phyloP scores from a whole-genome alignment of 2,329 filamentous ascomycete species.

The Aspergillus sp. region DNA sequence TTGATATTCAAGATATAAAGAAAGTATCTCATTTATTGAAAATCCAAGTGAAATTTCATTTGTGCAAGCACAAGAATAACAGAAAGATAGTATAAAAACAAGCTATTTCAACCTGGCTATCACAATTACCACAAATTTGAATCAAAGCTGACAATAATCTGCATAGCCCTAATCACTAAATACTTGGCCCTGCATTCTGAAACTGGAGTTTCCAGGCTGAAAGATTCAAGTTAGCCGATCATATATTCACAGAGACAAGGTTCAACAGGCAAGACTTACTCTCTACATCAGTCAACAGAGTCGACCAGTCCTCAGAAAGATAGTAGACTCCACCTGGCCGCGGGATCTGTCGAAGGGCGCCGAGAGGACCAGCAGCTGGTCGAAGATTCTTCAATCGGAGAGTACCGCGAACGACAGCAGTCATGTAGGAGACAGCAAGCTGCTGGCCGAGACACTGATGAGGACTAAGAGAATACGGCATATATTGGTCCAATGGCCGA shows the following conservation, averaged over 20 bases:
- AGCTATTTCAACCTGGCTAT: no score
- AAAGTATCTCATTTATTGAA: no score
- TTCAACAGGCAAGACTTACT: constrained; percentile 33
- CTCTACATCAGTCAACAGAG: constrained; percentile 41
- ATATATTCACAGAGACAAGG: no score
- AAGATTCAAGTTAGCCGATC: neutral
- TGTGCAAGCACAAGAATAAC: no score
- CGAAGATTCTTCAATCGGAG: constrained; percentile 44
- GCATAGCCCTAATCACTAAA: no score
- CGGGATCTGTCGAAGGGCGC: constrained; percentile 41
- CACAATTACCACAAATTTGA: no score
- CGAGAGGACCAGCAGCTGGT: constrained; percentile 44
- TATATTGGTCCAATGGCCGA: constrained; percentile 37
- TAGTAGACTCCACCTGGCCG: constrained; percentile 35
- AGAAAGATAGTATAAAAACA: no score
- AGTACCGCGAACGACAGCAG: constrained; percentile 39
- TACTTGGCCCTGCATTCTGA: no score
- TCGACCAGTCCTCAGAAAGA: constrained; percentile 48
- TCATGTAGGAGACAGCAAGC: constrained; percentile 37
- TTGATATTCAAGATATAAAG: no score
- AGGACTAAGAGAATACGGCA: constrained; percentile 43
- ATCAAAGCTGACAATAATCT: no score
- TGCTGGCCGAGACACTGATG: constrained; percentile 45
- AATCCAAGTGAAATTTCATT: no score
- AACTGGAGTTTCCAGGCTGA: constrained; percentile 16